Percentiles rank a stretch among this genome's conserved stretches.
Evolutionary conservation across 176 grass and related monocot species (phyloP).

Genomic region (Triticum timopheevii): DNA sequence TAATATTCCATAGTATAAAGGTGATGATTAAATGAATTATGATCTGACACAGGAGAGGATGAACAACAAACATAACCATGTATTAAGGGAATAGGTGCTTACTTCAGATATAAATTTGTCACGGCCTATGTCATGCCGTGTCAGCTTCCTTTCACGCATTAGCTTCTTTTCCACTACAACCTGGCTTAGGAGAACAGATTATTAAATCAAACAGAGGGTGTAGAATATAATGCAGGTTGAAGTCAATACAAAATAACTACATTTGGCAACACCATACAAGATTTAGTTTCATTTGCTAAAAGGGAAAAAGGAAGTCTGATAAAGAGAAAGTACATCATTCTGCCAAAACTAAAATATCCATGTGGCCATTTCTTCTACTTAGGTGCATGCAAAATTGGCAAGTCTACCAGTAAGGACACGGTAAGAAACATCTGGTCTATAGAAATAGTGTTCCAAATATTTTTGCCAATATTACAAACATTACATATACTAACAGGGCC

Average conservation of each 20-base stretch:
- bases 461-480: neutral
- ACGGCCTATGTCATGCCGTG: conserved; percentile 83
- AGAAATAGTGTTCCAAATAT: neutral
- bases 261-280: neutral
- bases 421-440: neutral
- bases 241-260: neutral
- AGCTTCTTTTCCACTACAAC: conserved; percentile 97
- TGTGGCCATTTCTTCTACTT: neutral
- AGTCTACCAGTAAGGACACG: neutral
- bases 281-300: conserved; percentile 7
- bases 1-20: neutral
- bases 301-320: neutral
- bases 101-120: conserved; percentile 76
- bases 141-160: conserved; percentile 85
- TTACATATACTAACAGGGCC: neutral
- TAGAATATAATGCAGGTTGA: neutral
- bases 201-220: conserved; percentile 6
- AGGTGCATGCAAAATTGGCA: neutral
- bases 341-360: neutral
- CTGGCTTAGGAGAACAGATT: conserved; percentile 34
- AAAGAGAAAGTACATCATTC: conserved; percentile 9
- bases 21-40: neutral
- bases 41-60: neutral
- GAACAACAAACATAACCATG: neutral
- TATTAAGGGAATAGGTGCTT: conserved; percentile 5